Conservation (phyloP, 2,329 filamentous ascomycete genomes). For the Phaeosphaeriaceae sp. region DNA sequence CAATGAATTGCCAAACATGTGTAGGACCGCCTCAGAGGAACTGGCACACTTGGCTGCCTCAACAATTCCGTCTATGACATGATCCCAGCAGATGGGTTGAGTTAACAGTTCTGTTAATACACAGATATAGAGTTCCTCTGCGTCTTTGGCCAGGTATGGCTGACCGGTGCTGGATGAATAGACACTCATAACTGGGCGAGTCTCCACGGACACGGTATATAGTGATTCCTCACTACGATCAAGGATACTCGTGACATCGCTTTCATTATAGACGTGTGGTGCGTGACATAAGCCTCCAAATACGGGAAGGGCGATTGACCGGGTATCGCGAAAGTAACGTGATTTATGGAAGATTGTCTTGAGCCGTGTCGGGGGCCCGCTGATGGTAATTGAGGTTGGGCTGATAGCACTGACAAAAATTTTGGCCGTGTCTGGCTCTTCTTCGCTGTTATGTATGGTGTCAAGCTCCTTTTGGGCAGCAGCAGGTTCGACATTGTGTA, state of each 20-base stretch:
- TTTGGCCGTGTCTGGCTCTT: conserved; percentile 22
- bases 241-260: conserved; percentile 35
- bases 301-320: conserved; percentile 30
- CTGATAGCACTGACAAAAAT: conserved; percentile 37
- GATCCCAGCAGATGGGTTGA: conserved; percentile 24
- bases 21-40: no score
- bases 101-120: conserved; percentile 23
- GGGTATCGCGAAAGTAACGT: conserved; percentile 8
- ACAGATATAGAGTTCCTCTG: conserved; percentile 9
- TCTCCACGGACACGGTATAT: no score
- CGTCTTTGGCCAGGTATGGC: no score
- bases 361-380: conserved; percentile 39
- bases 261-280: conserved; percentile 29
- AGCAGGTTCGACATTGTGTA: conserved; percentile 40
- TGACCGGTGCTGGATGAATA: no score
- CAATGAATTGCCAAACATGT: no score
- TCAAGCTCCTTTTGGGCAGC: conserved; percentile 51
- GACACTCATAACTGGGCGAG: no score
- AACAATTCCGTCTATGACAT: conserved; percentile 11
- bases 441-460: conserved; percentile 29
- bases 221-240: no score
- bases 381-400: conserved; percentile 35
- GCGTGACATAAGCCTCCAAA: conserved; percentile 40
- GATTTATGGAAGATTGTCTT: conserved; percentile 24
- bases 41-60: no score